Evolutionary conservation across 192 early-diverging fungal genomes (phyloP), one percentile per base, ranked within the genome.

Genomic region (Dissophora ornata): DNA sequence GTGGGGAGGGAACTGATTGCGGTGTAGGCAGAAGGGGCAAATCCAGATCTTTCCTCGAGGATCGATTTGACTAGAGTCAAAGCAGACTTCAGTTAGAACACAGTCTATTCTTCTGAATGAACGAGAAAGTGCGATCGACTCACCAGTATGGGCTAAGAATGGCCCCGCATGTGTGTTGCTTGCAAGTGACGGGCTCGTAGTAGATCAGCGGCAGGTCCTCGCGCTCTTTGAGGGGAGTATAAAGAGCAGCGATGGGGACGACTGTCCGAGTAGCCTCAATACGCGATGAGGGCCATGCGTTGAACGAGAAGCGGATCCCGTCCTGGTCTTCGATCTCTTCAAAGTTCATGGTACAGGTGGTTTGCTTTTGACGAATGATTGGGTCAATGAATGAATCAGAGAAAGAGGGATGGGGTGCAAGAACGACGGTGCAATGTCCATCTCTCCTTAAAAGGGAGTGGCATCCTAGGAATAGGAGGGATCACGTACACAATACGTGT

Each of bases 131-230:
- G n/a, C n/a, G n/a, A n/a, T n/a, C n/a, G n/a, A 80, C 83, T 69
- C 83, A 96, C 94, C 97, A 98, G 84, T 95, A 97, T 54, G 97
- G 97, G 75, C 98, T 99, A 44, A 99, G 87, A 62, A 99, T 92
- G 25, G 95, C 97, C 26, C 94, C 86, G 77, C 97, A 99, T 11
- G 95, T 92, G 26, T 75, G 71, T 57, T 93, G 88, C 78, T 94
- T 96, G 85, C 97, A 99, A 56, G 92, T 93, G 29, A 99, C 94
- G n/a, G 97, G 97, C 80, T 99, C 96, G 83, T 99, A 99, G 67
- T 83, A 87, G 69, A 99, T 93, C 18, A 95, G 89, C 52, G 90
- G 88, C 49, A 90, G 80, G 55, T 93, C 92, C 25, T 90, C 87
- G 21, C 95, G 90, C 58, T 98, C 96, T 80, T 98, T 98, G 36